Evolutionary conservation across 208 protist species (phyloP).

Genomic region (Leishmania martiniquensis): DNA sequence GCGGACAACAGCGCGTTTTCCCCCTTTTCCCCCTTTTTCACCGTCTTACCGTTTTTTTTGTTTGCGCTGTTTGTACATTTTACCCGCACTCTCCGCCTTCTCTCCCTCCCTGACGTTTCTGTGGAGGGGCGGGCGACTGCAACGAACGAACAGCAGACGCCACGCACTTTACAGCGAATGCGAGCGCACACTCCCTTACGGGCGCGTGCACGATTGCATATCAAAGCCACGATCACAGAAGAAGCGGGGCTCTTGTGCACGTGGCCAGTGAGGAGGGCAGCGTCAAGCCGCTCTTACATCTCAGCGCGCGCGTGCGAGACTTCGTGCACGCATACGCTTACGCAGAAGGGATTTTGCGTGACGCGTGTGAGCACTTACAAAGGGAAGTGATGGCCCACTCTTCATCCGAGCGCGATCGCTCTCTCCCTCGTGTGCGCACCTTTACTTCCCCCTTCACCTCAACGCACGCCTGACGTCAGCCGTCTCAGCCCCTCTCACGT

Average conservation of each 20-base stretch:
- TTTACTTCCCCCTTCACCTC: not conserved
- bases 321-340: not conserved
- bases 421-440: not conserved
- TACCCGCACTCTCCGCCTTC: not conserved
- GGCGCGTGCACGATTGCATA: not conserved
- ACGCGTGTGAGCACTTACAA: not conserved
- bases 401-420: not conserved
- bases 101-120: not conserved
- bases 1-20: no score
- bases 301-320: not conserved
- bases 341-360: not conserved
- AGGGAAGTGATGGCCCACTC: not conserved
- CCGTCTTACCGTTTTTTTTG: not conserved
- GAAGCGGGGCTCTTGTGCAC: not conserved
- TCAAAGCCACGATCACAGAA: not conserved
- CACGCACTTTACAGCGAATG: not conserved
- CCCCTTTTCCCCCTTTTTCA: no score
- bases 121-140: no score
- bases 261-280: not conserved
- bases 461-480: not conserved
- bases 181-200: not conserved
- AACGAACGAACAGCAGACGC: not conserved
- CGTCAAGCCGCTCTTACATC: not conserved
- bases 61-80: no score
- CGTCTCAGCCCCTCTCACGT: not conserved